Conservation (phyloP, 202 grass and related monocot genomes). For the Hordeum pubiflorum region DNA sequence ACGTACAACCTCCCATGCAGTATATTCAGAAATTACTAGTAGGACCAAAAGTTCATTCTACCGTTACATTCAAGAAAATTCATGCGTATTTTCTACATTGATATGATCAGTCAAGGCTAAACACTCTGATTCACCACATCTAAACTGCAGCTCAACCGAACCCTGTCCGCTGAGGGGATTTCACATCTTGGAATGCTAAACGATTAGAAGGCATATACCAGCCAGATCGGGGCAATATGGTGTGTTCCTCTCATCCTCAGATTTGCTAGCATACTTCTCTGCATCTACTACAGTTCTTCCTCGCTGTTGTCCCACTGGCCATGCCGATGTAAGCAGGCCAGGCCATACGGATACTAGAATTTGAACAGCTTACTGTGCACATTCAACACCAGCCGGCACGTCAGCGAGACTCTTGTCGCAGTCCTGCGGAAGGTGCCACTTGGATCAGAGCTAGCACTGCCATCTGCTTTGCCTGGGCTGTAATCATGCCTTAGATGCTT, state of each 20-base stretch:
- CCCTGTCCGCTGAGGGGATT: background rate
- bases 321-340: background rate
- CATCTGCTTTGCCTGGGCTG: background rate
- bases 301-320: background rate
- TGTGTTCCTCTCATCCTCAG: background rate
- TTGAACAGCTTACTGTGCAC: constrained; percentile 78
- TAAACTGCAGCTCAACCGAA: background rate
- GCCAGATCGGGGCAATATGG: background rate
- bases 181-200: background rate
- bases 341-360: constrained; percentile 23
- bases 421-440: constrained; percentile 35
- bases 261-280: background rate
- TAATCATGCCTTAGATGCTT: constrained; percentile 8
- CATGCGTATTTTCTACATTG: background rate
- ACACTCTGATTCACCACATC: background rate
- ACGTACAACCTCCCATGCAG: too few relatives aligned
- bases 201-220: background rate
- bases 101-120: background rate
- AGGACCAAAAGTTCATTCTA: background rate
- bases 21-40: background rate
- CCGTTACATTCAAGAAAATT: background rate
- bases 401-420: constrained; percentile 66
- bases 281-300: background rate
- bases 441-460: constrained; percentile 24
- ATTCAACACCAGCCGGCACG: constrained; percentile 82